A percentile compares a stretch with the other conserved stretches of the same genome.
Evolutionary conservation across 2,329 filamentous ascomycete species (phyloP).

Genomic region (Zasmidium angulare): DNA sequence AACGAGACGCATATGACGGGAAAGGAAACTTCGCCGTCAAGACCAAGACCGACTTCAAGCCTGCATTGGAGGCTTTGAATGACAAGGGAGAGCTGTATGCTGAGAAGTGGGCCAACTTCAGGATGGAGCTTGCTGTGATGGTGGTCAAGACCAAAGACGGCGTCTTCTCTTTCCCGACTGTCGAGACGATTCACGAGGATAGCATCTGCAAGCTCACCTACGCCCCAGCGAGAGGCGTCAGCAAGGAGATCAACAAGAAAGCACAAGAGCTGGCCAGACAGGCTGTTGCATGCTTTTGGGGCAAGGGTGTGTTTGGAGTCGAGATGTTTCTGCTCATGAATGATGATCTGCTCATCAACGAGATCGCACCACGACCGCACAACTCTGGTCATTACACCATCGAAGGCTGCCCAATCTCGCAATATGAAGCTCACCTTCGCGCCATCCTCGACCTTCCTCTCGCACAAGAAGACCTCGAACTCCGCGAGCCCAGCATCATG

Average conservation of each 20-base stretch:
- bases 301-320: conserved; percentile 91
- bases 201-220: conserved; percentile 93
- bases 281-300: conserved; percentile 77
- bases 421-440: conserved; percentile 87
- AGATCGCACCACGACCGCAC: conserved; percentile 79
- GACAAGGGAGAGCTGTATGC: conserved; percentile 72
- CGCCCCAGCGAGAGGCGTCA: conserved; percentile 73
- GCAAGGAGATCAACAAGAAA: conserved; percentile 57
- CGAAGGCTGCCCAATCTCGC: conserved; percentile 83
- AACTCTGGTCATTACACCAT: conserved; percentile 97
- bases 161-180: conserved; percentile 76
- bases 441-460: conserved; percentile 73
- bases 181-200: conserved; percentile 94
- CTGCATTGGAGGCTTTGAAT: conserved; percentile 69
- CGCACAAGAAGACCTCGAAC: conserved; percentile 51
- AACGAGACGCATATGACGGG: conserved; percentile 91
- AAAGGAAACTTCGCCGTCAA: conserved; percentile 69
- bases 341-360: conserved; percentile 73
- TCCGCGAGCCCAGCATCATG: conserved; percentile 68
- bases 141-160: conserved; percentile 83
- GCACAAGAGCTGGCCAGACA: conserved; percentile 76
- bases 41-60: conserved; percentile 58
- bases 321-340: conserved; percentile 88
- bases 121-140: conserved; percentile 88
- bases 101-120: conserved; percentile 85